Evolutionary conservation across 2,329 filamentous ascomycete species (phyloP), one percentile per base, ranked within the genome.

Genomic region (Triangularia setosa): DNA sequence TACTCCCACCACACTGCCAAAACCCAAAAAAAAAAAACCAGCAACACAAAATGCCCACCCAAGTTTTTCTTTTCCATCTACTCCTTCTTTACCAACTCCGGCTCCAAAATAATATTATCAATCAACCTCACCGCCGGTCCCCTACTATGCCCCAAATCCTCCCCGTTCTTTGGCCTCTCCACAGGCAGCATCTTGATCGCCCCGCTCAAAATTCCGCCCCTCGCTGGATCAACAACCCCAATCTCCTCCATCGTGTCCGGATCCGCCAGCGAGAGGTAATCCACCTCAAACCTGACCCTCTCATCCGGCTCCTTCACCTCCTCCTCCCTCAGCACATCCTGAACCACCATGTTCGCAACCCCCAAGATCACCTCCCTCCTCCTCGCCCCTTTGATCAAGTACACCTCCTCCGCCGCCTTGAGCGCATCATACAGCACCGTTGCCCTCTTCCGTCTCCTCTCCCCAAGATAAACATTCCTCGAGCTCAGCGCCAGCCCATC

Each of bases 401-500:
- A 96, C 28, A 83, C 81, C 8, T 79, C 79, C 73, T 94, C 90
- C 0, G 92, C 92, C 1, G 88, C 87, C 63, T 79, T 81, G 27
- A 99, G 78, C 0, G 92, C 87, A 33, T 83, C 83, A 55, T 83
- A 85, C 21, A 99, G 81, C 1, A 95, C 90, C 0, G 89, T 85
- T 0, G 90, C 93, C 12, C 91, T 85, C 3, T 79, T 80, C 25
- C 93, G 86, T 68, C 95, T 83, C 58, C 93, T 83, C 18, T 84
- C 76, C 1, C 94, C 95, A 3, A 99, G 86, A 75, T 97, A 98
- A 7, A 97, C 92, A 75, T 99, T 99, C 62, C 95, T 84, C 33
- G 92, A 97, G 74, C 93, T 97, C 77, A 97, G 84, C 2, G 95
- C 95, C 65, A 99, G 79, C 0, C 94, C 94, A 75, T 97, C 93